phyloP scores from a whole-genome alignment of 371 early-diverging fungal species.

The Mortierella polycephala region DNA sequence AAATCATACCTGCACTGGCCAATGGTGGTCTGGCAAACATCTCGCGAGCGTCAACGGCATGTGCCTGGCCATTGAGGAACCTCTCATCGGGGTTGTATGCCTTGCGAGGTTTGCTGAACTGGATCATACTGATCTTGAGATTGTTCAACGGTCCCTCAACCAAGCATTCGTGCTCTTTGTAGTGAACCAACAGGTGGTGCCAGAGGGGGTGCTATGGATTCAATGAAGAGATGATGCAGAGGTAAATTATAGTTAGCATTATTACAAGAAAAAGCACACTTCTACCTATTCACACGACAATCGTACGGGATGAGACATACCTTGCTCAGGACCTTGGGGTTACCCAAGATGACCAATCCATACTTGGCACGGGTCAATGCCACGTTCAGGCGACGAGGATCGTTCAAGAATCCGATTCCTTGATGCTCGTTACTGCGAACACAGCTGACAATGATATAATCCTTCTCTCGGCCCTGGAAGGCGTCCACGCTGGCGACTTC shows the following conservation, averaged over 20 bases:
- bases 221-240: not conserved
- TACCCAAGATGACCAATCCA: conserved; percentile 96
- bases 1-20: conserved; percentile 59
- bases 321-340: conserved; percentile 94
- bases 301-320: conserved; percentile 29
- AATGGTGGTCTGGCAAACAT: conserved; percentile 71
- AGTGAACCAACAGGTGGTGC: conserved; percentile 95
- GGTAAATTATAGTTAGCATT: not conserved
- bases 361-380: conserved; percentile 97
- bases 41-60: conserved; percentile 75
- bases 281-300: not conserved
- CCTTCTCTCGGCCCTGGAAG: conserved; percentile 99
- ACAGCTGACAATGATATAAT: conserved; percentile 98
- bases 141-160: conserved; percentile 96
- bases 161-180: conserved; percentile 89
- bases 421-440: conserved; percentile 98
- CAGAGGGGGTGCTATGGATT: conserved; percentile 86
- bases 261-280: not conserved
- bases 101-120: conserved; percentile 82
- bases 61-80: conserved; percentile 72
- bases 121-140: conserved; percentile 87
- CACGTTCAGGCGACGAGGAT: conserved; percentile 98
- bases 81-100: conserved; percentile 70
- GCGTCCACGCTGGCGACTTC: conserved; percentile 99
- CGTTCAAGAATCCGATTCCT: conserved; percentile 98